Evolutionary conservation across 1,284 basidiomycete species (phyloP).

Genomic region (Cryptococcus jaspeensis): DNA sequence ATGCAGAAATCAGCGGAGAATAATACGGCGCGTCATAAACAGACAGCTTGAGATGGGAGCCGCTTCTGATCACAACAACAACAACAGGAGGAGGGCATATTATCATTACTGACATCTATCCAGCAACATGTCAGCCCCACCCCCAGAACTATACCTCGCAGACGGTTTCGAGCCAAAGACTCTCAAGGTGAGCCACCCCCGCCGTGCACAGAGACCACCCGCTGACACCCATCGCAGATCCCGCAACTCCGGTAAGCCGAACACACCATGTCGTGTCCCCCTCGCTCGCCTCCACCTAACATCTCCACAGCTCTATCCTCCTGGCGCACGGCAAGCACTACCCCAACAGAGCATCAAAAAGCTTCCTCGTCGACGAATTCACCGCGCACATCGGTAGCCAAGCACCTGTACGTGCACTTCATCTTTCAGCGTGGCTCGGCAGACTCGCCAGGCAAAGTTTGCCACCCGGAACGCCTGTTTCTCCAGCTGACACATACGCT

Average conservation of each 20-base stretch:
- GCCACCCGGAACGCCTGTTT: background rate
- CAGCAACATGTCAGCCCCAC: constrained; percentile 41
- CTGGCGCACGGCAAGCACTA: constrained; percentile 77
- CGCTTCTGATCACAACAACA: constrained; percentile 1
- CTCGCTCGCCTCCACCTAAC: background rate
- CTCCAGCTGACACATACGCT: background rate
- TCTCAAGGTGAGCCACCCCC: constrained; percentile 56
- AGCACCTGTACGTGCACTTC: constrained; percentile 52
- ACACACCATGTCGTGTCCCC: background rate
- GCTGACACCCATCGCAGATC: constrained; percentile 28
- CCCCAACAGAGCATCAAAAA: constrained; percentile 77
- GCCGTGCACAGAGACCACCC: constrained; percentile 8
- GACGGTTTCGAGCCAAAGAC: constrained; percentile 75
- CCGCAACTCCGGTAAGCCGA: constrained; percentile 47
- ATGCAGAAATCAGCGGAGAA: constrained; percentile 1
- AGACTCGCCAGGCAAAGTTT: background rate
- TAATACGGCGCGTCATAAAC: background rate
- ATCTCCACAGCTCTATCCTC: constrained; percentile 56
- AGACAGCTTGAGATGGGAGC: too few species aligned
- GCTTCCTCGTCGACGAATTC: constrained; percentile 77
- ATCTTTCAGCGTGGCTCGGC: background rate
- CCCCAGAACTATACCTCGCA: constrained; percentile 64
- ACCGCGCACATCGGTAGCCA: constrained; percentile 70
- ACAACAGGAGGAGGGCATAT: too few species aligned
- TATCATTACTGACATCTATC: too few species aligned